These are phyloP conservation scores for Volvox reticuliferus DNA, from an alignment of 139 green algal genomes.

Conservation along the genomic window DNA sequence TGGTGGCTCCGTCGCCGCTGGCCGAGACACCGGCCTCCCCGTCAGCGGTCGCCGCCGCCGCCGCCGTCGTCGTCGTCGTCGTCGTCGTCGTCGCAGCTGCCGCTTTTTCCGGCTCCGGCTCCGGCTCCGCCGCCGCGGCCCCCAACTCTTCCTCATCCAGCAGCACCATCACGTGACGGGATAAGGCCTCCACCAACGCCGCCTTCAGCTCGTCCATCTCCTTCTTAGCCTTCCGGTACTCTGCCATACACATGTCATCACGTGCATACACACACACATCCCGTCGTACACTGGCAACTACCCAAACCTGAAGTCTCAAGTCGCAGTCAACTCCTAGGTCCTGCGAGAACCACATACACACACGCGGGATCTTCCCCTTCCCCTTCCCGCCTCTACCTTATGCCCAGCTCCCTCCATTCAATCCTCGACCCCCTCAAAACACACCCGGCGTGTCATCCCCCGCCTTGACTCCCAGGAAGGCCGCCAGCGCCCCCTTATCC, in stretches of 20 bases:
- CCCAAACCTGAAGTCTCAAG: not conserved
- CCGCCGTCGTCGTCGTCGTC: not conserved
- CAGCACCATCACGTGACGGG: slow-evolving; percentile 63
- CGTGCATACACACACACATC: not conserved
- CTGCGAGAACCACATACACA: not conserved
- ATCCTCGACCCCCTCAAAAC: not conserved
- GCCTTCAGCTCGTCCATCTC: slow-evolving; percentile 72
- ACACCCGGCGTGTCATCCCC: slow-evolving; percentile 68
- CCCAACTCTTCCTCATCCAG: slow-evolving; percentile 61
- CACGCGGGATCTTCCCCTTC: not conserved
- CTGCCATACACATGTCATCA: not conserved
- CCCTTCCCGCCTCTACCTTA: not conserved
- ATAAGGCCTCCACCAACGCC: slow-evolving; percentile 80
- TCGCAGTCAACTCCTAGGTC: not conserved
- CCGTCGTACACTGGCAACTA: not conserved
- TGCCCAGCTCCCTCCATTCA: not conserved
- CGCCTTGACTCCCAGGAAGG: slow-evolving; percentile 69
- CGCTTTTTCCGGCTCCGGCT: slow-evolving; percentile 25
- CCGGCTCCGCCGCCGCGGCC: not conserved
- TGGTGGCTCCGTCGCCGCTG: not conserved
- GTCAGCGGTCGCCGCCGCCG: not conserved
- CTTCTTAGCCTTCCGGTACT: slow-evolving; percentile 56
- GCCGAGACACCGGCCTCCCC: not conserved
- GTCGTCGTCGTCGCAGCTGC: slow-evolving; percentile 36
- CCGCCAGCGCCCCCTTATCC: slow-evolving; percentile 68